Evolutionary conservation across 2,329 filamentous ascomycete species (phyloP).

Genomic region (Lanzia echinophila): DNA sequence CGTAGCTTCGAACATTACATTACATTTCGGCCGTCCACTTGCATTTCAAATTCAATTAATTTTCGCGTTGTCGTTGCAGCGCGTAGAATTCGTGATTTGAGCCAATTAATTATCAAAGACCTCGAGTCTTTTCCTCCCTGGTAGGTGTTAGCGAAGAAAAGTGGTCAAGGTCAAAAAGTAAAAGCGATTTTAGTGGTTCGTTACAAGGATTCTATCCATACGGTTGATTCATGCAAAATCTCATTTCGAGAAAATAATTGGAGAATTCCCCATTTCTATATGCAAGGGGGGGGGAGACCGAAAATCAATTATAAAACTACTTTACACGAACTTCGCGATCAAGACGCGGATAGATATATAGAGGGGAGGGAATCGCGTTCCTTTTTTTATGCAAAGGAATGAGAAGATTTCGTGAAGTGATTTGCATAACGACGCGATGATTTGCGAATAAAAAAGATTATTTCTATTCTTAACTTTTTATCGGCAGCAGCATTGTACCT

Average conservation of each 20-base stretch:
- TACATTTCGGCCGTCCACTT: neutral
- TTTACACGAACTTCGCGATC: too few species aligned
- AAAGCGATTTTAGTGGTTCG: too few species aligned
- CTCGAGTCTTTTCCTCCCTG: neutral
- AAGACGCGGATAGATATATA: too few species aligned
- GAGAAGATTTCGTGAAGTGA: too few species aligned
- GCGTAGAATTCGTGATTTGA: constrained; percentile 1
- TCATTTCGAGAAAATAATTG: neutral
- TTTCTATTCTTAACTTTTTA: neutral
- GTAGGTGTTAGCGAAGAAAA: too few species aligned
- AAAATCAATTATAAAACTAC: too few species aligned
- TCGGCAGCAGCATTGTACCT: neutral
- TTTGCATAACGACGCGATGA: too few species aligned
- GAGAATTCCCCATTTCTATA: neutral
- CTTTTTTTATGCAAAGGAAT: too few species aligned
- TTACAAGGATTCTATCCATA: too few species aligned
- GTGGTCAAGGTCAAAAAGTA: too few species aligned
- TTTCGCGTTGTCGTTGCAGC: constrained; percentile 6
- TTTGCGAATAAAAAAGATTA: neutral
- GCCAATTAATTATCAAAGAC: neutral
- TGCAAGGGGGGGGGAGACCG: neutral
- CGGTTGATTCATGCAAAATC: neutral
- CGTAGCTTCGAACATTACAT: neutral
- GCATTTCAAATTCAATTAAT: neutral
- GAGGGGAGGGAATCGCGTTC: too few species aligned